Evolutionary conservation across 1,284 basidiomycete genomes (phyloP), one percentile per base, ranked within the genome.

Genomic region (Apiotrichum gamsii): DNA sequence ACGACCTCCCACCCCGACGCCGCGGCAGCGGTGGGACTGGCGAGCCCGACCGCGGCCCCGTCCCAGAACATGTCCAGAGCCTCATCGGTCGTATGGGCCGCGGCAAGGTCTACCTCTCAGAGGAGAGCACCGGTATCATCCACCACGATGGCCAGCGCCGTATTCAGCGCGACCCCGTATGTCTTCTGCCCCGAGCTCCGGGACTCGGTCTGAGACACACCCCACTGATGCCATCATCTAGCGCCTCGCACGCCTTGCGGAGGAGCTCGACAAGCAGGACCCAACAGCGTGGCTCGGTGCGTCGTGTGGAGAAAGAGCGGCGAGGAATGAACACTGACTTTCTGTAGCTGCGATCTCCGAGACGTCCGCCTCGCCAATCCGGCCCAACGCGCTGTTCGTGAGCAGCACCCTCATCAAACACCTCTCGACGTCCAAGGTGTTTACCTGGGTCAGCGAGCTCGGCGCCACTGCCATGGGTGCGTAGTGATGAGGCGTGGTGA

Each of bases 61-160:
- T 70, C 4, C 66, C 68, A 0, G 61, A 63, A 11, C 64, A 67
- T 45, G 66, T 68, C 5, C 48, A 60, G 46, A 39, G 44, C n/a
- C 57, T 70, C 19, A 58, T 70, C 58, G 60, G 61, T 2, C 49
- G 68, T n/a, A 70, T 70, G 68, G 54, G 59, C 2, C 53, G 57
- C 43, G 62, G 62, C 14, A 70, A 70, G 45, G 61, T 70, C 19
- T 70, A 70, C 36, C 47, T 70, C 14, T 49, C 64, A 34, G 68
- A 70, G 16, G 67, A 70, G 50, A 62, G 50, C 25, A 58, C 64
- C 8, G 68, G 55, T 2, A 62, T 70, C 36, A 38, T 69, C 6
- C 60, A 64, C 54, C 43, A 58, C 24, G 62, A 64, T 44, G 61
- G 50, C 14, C 49, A 62, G 32, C 52, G 53, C 33, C 54, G 62